Evolutionary conservation across 805 yeast species (phyloP).

Genomic region (Peterozyma xylosa): DNA sequence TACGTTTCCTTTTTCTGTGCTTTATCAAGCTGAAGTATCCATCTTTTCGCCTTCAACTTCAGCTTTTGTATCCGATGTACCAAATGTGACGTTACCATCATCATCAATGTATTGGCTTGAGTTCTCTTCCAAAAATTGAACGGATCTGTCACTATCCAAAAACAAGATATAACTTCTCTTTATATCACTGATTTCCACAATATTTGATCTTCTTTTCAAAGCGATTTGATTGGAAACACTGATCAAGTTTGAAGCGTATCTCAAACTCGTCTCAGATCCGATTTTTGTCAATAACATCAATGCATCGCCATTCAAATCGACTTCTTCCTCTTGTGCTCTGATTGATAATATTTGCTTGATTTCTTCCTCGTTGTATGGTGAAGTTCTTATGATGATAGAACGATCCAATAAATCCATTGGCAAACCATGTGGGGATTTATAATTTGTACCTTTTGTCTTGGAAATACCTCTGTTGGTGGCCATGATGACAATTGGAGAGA

Average conservation of each 20-base stretch:
- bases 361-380: constrained; percentile 71
- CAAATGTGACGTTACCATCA: constrained; percentile 61
- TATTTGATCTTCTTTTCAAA: constrained; percentile 62
- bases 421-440: constrained; percentile 95
- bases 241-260: constrained; percentile 88
- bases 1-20: too few species aligned
- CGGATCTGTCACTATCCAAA: constrained; percentile 85
- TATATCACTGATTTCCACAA: constrained; percentile 73
- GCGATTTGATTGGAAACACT: constrained; percentile 87
- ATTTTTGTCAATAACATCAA: constrained; percentile 82
- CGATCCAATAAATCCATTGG: constrained; percentile 94
- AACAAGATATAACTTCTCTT: constrained; percentile 84
- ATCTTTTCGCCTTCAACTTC: constrained; percentile 22
- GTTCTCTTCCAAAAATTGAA: constrained; percentile 66
- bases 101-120: constrained; percentile 63
- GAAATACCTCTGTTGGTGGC: constrained; percentile 96
- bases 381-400: constrained; percentile 84
- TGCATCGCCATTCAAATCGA: constrained; percentile 75
- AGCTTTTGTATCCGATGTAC: constrained; percentile 18
- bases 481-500: constrained; percentile 95
- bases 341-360: constrained; percentile 79
- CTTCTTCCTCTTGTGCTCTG: constrained; percentile 92
- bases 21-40: constrained; percentile 25
- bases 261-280: constrained; percentile 81
- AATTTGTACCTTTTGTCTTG: constrained; percentile 88